Percentiles rank a stretch among this genome's conserved stretches.
These are phyloP conservation scores for Calvatia gigantea DNA, from an alignment of 768 basidiomycete genomes.

Conservation along the genomic window DNA sequence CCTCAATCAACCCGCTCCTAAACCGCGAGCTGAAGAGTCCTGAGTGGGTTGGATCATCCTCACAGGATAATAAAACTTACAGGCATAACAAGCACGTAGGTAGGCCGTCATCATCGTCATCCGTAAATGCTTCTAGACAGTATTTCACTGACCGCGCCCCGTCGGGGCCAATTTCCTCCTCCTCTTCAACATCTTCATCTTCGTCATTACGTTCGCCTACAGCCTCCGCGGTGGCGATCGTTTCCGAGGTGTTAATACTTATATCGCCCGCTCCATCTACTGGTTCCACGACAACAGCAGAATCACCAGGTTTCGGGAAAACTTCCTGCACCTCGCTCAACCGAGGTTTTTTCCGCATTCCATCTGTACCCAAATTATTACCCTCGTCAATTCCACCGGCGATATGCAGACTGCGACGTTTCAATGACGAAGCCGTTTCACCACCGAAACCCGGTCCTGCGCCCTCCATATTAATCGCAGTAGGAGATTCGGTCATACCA, in stretches of 20 bases:
- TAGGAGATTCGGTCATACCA: slow-evolving; percentile 5
- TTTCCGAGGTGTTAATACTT: background rate
- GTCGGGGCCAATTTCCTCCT: slow-evolving; percentile 36
- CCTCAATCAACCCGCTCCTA: slow-evolving; percentile 17
- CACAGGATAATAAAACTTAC: slow-evolving; percentile 31
- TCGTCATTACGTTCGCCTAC: slow-evolving; percentile 5
- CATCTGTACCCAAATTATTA: background rate
- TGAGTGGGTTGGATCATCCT: background rate
- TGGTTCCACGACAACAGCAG: background rate
- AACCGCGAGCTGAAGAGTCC: slow-evolving; percentile 31
- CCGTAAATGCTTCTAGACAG: slow-evolving; percentile 42
- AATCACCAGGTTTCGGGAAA: background rate
- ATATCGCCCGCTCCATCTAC: background rate
- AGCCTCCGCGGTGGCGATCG: background rate
- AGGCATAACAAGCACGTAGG: slow-evolving; percentile 48
- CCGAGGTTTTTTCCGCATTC: background rate
- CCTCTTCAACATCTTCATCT: slow-evolving; percentile 30
- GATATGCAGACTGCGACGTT: slow-evolving; percentile 5
- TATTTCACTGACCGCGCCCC: slow-evolving; percentile 37
- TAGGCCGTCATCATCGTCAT: slow-evolving; percentile 24
- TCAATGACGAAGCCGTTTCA: background rate
- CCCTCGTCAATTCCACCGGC: background rate
- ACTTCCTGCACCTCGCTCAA: background rate
- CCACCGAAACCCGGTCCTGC: background rate
- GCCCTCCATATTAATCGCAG: background rate